A percentile compares a stretch with the other conserved stretches of the same genome.
These are phyloP conservation scores for Penicillium sp. DNA, from an alignment of 2,329 filamentous ascomycete genomes.

Conservation along the genomic window DNA sequence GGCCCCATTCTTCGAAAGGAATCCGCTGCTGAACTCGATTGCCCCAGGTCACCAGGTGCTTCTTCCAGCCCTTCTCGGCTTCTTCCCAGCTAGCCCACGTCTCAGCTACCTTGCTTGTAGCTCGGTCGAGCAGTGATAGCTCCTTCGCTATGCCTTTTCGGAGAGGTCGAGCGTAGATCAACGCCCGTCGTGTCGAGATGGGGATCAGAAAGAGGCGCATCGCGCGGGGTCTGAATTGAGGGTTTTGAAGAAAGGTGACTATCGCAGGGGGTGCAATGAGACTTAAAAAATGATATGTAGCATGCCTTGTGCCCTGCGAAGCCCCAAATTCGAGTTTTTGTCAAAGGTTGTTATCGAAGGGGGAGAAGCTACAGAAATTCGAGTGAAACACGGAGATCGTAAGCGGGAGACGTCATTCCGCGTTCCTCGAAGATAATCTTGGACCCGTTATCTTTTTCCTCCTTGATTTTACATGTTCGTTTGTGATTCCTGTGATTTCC, in stretches of 20 bases:
- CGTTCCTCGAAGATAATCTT: slow-evolving; percentile 5
- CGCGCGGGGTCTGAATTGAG: slow-evolving; percentile 19
- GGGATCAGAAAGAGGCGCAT: slow-evolving; percentile 96
- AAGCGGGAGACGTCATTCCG: slow-evolving; percentile 27
- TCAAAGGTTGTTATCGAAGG: background rate
- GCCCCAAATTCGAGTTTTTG: too few relatives aligned
- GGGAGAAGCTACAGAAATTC: background rate
- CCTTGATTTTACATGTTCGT: background rate
- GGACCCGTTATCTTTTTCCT: background rate
- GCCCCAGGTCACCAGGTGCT: slow-evolving; percentile 76
- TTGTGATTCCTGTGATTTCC: too few relatives aligned
- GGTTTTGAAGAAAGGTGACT: background rate
- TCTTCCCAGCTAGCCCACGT: slow-evolving; percentile 87
- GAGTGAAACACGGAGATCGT: background rate
- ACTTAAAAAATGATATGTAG: background rate
- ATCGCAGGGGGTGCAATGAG: slow-evolving; percentile 5
- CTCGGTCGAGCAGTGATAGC: slow-evolving; percentile 62
- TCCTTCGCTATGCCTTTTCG: slow-evolving; percentile 53
- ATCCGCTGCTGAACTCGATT: slow-evolving; percentile 82
- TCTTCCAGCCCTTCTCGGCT: slow-evolving; percentile 81
- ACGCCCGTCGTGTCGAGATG: slow-evolving; percentile 81
- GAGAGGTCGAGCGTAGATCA: slow-evolving; percentile 84
- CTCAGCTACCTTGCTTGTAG: slow-evolving; percentile 65
- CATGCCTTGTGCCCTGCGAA: background rate
- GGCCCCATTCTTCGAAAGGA: slow-evolving; percentile 94